Percentiles rank a stretch among this genome's conserved stretches.
Conservation (phyloP, 345 rosid genomes). For the Clarkia xantiana region DNA sequence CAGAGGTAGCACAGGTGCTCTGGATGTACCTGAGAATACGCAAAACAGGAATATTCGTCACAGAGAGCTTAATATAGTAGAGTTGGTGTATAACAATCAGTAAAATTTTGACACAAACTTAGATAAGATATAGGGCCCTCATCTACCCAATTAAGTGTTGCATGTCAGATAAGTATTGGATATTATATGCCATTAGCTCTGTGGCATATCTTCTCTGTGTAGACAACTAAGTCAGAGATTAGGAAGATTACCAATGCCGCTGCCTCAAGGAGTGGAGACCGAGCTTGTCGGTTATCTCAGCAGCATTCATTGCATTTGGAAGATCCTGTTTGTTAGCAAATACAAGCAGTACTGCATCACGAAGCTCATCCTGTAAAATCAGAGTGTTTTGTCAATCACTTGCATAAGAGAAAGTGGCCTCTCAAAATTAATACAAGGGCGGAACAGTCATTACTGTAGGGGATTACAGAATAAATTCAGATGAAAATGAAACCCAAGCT, state of each 20-base stretch:
- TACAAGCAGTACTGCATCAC: slow-evolving; percentile 80
- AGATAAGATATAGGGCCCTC: background rate
- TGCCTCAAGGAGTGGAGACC: slow-evolving; percentile 58
- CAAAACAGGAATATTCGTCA: background rate
- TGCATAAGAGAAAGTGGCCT: too few relatives aligned
- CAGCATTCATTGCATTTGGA: slow-evolving; percentile 94
- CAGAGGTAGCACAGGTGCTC: slow-evolving; percentile 85
- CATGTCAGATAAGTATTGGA: too few relatives aligned
- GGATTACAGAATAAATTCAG: too few relatives aligned
- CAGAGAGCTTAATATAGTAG: background rate
- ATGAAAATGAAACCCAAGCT: too few relatives aligned
- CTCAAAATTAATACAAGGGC: too few relatives aligned
- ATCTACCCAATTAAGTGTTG: too few relatives aligned
- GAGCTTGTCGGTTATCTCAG: slow-evolving; percentile 66
- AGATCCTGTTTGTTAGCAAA: slow-evolving; percentile 95
- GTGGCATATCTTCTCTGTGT: too few relatives aligned
- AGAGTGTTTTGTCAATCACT: too few relatives aligned
- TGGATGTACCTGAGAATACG: slow-evolving; percentile 59
- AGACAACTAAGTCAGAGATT: background rate
- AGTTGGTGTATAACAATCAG: too few relatives aligned
- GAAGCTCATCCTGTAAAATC: slow-evolving; percentile 56
- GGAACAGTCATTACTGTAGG: too few relatives aligned
- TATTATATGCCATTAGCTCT: too few relatives aligned
- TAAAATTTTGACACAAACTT: too few relatives aligned
- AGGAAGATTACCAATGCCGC: slow-evolving; percentile 39